Conservation (phyloP, 2,329 filamentous ascomycete genomes). For the Aspergillus latus region DNA sequence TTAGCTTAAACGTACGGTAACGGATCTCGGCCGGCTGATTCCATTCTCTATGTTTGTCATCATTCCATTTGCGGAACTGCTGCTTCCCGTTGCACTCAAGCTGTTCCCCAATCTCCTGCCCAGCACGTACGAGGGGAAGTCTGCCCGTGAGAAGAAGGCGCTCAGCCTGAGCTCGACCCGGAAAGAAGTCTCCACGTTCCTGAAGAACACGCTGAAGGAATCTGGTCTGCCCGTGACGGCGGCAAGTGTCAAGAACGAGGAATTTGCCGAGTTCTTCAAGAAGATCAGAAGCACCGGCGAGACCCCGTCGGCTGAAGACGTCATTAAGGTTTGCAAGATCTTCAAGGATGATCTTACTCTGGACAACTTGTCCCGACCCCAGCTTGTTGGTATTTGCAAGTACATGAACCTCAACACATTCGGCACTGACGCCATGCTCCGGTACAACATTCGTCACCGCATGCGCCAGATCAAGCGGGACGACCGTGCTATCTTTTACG, state of each 20-base stretch:
- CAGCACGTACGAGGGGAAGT: constrained; percentile 93
- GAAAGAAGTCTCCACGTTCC: constrained; percentile 89
- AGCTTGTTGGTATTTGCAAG: constrained; percentile 94
- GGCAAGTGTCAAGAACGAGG: constrained; percentile 82
- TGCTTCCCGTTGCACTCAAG: constrained; percentile 87
- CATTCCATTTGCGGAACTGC: constrained; percentile 90
- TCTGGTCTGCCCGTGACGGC: constrained; percentile 86
- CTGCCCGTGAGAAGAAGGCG: constrained; percentile 86
- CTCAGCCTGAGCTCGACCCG: constrained; percentile 76
- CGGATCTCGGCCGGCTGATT: constrained; percentile 87
- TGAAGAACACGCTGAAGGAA: constrained; percentile 84
- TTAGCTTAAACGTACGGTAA: constrained; percentile 80
- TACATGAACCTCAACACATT: constrained; percentile 99
- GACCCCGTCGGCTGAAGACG: constrained; percentile 80
- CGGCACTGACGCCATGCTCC: constrained; percentile 95
- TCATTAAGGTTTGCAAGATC: constrained; percentile 98
- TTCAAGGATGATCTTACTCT: constrained; percentile 97
- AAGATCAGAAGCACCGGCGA: constrained; percentile 92
- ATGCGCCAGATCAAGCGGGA: constrained; percentile 99
- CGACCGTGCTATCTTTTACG: constrained; percentile 88
- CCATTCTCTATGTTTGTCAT: constrained; percentile 97
- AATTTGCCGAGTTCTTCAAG: constrained; percentile 95
- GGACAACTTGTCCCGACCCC: constrained; percentile 92
- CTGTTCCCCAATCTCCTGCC: constrained; percentile 97
- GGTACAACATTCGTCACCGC: constrained; percentile 93